Conservation (phyloP, 495 filamentous ascomycete species). For the Daldinia vernicosa region DNA sequence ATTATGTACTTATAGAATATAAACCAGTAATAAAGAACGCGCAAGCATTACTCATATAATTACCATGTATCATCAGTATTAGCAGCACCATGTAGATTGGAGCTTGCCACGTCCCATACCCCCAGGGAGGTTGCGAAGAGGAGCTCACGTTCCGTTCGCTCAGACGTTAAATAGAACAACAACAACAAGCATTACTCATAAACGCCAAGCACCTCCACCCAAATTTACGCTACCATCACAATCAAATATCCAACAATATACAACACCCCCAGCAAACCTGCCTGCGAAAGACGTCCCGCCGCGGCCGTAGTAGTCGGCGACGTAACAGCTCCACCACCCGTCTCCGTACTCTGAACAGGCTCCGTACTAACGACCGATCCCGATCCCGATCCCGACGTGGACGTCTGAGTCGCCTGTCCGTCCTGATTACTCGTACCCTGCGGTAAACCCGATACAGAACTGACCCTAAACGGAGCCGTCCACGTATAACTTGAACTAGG, state of each 20-base stretch:
- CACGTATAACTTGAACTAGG: neutral
- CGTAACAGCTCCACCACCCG: neutral
- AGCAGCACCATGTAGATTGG: no score
- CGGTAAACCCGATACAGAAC: neutral
- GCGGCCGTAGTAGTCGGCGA: conserved; percentile 4
- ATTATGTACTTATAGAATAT: neutral
- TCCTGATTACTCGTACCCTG: neutral
- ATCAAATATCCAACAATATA: neutral
- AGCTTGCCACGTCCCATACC: no score
- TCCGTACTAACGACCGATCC: neutral
- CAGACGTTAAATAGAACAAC: no score
- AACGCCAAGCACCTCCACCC: neutral
- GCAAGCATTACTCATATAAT: neutral
- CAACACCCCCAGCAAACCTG: neutral
- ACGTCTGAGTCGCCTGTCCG: neutral
- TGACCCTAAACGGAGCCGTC: neutral
- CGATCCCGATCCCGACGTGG: neutral
- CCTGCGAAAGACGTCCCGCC: neutral
- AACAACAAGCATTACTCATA: neutral
- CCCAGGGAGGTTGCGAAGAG: no score
- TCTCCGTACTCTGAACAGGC: neutral
- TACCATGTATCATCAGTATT: no score
- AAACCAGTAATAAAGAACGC: neutral
- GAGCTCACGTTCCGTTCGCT: no score
- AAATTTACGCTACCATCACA: neutral